These are phyloP conservation scores for Pulveroboletus sp. DNA, from an alignment of 768 basidiomycete species.

Conservation along the genomic window DNA sequence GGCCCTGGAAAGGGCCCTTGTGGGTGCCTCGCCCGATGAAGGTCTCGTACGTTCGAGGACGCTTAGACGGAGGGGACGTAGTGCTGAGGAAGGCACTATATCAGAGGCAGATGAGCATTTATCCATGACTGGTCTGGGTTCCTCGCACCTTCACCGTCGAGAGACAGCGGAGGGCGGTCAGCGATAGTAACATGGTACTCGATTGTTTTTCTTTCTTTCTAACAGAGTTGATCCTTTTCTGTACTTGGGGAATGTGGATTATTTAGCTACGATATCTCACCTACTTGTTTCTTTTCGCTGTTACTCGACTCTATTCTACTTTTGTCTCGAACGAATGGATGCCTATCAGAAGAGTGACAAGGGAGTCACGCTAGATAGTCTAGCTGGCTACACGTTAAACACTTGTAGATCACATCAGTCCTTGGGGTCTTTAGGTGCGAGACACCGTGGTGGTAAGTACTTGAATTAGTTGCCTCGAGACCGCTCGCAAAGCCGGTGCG, in stretches of 20 bases:
- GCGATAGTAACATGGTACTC: slow-evolving; percentile 20
- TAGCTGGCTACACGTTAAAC: too few species aligned
- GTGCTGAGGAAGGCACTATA: slow-evolving; percentile 43
- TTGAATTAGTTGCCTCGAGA: too few species aligned
- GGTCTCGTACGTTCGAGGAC: slow-evolving; percentile 26
- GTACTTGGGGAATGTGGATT: slow-evolving; percentile 4
- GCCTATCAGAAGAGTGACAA: background rate
- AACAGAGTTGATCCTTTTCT: slow-evolving; percentile 12
- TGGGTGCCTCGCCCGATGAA: slow-evolving; percentile 30
- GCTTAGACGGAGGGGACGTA: slow-evolving; percentile 37
- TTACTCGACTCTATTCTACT: background rate
- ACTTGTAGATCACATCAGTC: too few species aligned
- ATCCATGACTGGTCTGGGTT: slow-evolving; percentile 19
- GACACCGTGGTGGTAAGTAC: too few species aligned
- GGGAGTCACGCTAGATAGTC: background rate
- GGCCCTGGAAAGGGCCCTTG: slow-evolving; percentile 58
- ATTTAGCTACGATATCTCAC: slow-evolving; percentile 33
- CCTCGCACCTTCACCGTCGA: slow-evolving; percentile 36
- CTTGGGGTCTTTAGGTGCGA: too few species aligned
- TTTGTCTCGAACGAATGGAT: slow-evolving; percentile 11
- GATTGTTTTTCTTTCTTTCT: background rate
- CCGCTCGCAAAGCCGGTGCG: too few species aligned
- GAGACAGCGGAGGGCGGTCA: slow-evolving; percentile 39
- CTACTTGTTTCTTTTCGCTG: slow-evolving; percentile 2
- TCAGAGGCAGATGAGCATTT: slow-evolving; percentile 42